phyloP scores from a whole-genome alignment of 164 flowering plant genomes.

The Annona cherimola region DNA sequence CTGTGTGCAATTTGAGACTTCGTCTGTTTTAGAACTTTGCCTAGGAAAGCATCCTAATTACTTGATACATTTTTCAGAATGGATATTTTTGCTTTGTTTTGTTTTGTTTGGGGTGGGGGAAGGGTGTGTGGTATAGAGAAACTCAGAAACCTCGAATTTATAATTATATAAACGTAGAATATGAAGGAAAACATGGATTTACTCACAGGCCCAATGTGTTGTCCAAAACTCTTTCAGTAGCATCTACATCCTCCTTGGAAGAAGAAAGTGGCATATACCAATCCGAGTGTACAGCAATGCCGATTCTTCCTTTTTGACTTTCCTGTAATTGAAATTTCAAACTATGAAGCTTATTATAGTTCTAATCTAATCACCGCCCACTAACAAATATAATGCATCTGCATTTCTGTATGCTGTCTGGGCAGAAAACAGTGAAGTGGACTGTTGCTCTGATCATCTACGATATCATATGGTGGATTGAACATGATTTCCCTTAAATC shows the following conservation, averaged over 20 bases:
- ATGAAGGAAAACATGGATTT: not conserved
- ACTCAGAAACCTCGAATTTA: not conserved
- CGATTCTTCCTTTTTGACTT: conserved; percentile 20
- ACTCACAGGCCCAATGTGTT: conserved; percentile 26
- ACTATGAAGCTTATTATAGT: not conserved
- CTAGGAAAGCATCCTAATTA: not conserved
- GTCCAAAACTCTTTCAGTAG: conserved; percentile 24
- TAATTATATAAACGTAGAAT: not conserved
- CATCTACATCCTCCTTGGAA: conserved; percentile 12
- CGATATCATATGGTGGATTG: not conserved
- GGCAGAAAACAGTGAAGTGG: not conserved
- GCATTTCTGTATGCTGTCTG: not conserved
- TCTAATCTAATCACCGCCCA: not conserved
- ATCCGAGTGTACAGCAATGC: conserved; percentile 21
- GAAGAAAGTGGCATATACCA: conserved; percentile 25
- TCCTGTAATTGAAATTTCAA: conserved; percentile 13
- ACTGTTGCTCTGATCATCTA: not conserved
- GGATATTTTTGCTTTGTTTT: not conserved
- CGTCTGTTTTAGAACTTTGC: not conserved
- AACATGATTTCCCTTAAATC: not conserved
- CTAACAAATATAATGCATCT: not conserved
- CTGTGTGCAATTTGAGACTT: not conserved
- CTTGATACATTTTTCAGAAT: not conserved
- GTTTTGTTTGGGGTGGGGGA: no score
- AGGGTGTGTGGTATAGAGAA: not conserved